Percentiles rank a stretch among this genome's conserved stretches.
These are phyloP conservation scores for Funneliformis caledonium DNA, from an alignment of 371 early-diverging fungal genomes.

Conservation along the genomic window DNA sequence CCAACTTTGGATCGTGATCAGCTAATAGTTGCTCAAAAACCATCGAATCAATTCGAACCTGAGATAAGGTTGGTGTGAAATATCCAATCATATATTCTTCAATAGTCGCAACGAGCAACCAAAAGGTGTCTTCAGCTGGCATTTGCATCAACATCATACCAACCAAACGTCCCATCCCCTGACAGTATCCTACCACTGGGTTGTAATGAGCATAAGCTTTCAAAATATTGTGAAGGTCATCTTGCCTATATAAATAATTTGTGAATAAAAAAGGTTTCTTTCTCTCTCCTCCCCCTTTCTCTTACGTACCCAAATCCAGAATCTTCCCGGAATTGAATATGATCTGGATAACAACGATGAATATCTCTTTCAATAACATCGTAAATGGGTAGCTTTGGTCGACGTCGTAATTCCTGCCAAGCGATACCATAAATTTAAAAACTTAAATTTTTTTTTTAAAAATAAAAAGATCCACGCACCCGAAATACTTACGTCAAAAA, in stretches of 20 bases:
- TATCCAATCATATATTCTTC: slow-evolving; percentile 78
- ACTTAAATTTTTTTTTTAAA: not conserved
- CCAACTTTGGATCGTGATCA: slow-evolving; percentile 74
- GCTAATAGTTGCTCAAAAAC: slow-evolving; percentile 82
- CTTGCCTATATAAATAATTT: slow-evolving; percentile 48
- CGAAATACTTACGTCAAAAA: slow-evolving; percentile 50
- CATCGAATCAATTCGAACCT: slow-evolving; percentile 80
- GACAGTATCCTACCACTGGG: slow-evolving; percentile 91
- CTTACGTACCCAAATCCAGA: slow-evolving; percentile 59
- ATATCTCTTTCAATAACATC: slow-evolving; percentile 93
- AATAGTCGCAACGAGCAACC: slow-evolving; percentile 83
- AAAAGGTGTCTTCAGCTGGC: slow-evolving; percentile 85
- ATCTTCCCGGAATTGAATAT: slow-evolving; percentile 68
- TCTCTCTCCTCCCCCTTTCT: too few species aligned
- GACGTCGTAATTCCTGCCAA: slow-evolving; percentile 43
- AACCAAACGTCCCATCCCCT: slow-evolving; percentile 94
- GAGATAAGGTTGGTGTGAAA: slow-evolving; percentile 75
- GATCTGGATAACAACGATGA: slow-evolving; percentile 88
- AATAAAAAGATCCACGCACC: not conserved
- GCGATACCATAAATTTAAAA: not conserved
- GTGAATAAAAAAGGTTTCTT: not conserved
- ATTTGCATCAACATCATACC: slow-evolving; percentile 92
- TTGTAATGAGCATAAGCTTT: slow-evolving; percentile 91
- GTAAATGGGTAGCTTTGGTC: slow-evolving; percentile 58
- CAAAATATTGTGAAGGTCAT: slow-evolving; percentile 72